A percentile compares a stretch with the other conserved stretches of the same genome.
Evolutionary conservation across 1,284 basidiomycete genomes (phyloP).

Genomic region (Phlebopus sp.): DNA sequence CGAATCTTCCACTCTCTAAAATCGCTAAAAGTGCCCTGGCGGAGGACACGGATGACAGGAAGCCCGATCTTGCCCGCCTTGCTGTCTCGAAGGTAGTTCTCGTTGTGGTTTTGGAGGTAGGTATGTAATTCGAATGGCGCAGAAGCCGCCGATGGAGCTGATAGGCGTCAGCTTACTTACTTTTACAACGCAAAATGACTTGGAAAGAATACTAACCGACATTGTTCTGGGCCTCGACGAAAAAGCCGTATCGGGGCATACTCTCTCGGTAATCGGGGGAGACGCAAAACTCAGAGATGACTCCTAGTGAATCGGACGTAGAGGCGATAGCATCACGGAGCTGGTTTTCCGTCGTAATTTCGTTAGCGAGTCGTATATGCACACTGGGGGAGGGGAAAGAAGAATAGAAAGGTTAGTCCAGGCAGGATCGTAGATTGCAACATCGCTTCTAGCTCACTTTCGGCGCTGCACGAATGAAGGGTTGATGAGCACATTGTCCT

Average conservation of each 20-base stretch:
- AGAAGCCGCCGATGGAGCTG: conserved; percentile 6
- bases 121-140: conserved; percentile 10
- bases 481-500: conserved; percentile 1
- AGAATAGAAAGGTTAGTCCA: not conserved
- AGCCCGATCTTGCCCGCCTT: conserved; percentile 7
- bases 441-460: conserved; percentile 13
- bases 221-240: conserved; percentile 17
- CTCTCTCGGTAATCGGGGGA: conserved; percentile 16
- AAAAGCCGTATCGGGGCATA: conserved; percentile 19
- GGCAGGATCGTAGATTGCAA: not conserved
- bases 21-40: conserved; percentile 19
- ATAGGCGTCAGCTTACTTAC: not conserved
- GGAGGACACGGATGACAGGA: conserved; percentile 14
- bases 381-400: not conserved
- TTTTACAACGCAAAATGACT: too few species aligned
- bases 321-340: conserved; percentile 16
- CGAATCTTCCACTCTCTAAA: conserved; percentile 19
- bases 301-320: conserved; percentile 11
- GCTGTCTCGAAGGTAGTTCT: conserved; percentile 17
- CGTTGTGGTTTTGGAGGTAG: conserved; percentile 12
- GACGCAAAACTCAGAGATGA: conserved; percentile 19
- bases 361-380: conserved; percentile 20
- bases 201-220: conserved; percentile 5
- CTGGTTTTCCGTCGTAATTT: conserved; percentile 19
- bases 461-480: conserved; percentile 12